Percentiles rank a stretch among this genome's conserved stretches.
Evolutionary conservation across 495 filamentous ascomycete species (phyloP).

Genomic region (Penicillium bialowiezense): DNA sequence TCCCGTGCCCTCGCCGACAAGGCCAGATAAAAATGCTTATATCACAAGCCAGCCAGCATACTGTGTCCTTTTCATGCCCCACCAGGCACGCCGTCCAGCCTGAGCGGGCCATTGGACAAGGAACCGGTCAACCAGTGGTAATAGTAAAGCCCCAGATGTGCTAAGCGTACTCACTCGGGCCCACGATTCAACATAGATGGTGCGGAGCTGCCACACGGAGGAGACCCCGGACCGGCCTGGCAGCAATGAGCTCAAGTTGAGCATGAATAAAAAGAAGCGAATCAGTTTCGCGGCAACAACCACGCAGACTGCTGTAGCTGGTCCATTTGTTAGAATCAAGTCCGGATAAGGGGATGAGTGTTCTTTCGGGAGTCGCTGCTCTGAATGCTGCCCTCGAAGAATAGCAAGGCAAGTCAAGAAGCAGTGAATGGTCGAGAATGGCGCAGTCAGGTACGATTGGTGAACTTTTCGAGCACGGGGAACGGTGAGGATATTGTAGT

Average conservation of each 20-base stretch:
- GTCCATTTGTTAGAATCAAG: slow-evolving; percentile 83
- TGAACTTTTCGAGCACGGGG: slow-evolving; percentile 74
- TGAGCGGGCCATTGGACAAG: slow-evolving; percentile 72
- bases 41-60: slow-evolving; percentile 47
- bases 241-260: slow-evolving; percentile 1
- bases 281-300: slow-evolving; percentile 65
- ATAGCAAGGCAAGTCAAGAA: slow-evolving; percentile 46
- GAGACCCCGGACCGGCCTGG: neutral
- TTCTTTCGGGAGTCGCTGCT: slow-evolving; percentile 22
- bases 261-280: slow-evolving; percentile 49
- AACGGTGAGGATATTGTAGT: slow-evolving; percentile 58
- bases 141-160: slow-evolving; percentile 71
- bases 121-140: slow-evolving; percentile 64
- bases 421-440: slow-evolving; percentile 55
- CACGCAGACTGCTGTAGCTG: slow-evolving; percentile 80
- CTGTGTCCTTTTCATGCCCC: slow-evolving; percentile 40
- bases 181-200: slow-evolving; percentile 89
- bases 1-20: too few species aligned
- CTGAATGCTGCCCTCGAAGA: slow-evolving; percentile 40
- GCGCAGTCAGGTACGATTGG: slow-evolving; percentile 69
- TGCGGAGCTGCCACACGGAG: slow-evolving; percentile 53
- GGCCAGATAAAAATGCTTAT: slow-evolving; percentile 13
- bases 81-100: slow-evolving; percentile 43
- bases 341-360: slow-evolving; percentile 53
- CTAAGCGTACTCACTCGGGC: slow-evolving; percentile 78